phyloP scores from a whole-genome alignment of 2,329 filamentous ascomycete genomes.

The Xylaria sp. region DNA sequence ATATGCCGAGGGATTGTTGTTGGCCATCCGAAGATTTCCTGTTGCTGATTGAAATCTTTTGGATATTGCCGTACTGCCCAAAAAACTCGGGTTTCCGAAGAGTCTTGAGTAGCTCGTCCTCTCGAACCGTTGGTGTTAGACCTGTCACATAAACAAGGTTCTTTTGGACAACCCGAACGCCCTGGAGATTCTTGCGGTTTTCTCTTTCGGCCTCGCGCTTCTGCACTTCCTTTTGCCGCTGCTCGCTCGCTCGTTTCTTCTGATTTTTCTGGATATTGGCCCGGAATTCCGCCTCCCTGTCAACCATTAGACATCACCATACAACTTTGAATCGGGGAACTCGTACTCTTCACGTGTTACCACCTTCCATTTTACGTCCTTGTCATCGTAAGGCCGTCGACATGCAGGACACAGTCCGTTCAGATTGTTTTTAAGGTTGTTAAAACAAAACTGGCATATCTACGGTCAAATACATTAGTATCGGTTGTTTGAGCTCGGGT shows the following conservation, averaged over 20 bases:
- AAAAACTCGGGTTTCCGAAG: slow-evolving; percentile 93
- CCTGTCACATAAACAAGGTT: slow-evolving; percentile 99
- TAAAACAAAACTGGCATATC: slow-evolving; percentile 99
- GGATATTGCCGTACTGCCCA: slow-evolving; percentile 96
- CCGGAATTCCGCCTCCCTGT: slow-evolving; percentile 77
- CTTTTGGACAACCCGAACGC: slow-evolving; percentile 96
- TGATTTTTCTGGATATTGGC: slow-evolving; percentile 88
- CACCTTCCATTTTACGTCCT: slow-evolving; percentile 96
- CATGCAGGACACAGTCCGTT: slow-evolving; percentile 98
- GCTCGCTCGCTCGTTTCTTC: slow-evolving; percentile 85
- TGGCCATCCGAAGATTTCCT: slow-evolving; percentile 80
- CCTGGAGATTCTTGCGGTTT: slow-evolving; percentile 94
- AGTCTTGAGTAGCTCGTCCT: slow-evolving; percentile 91
- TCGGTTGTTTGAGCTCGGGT: slow-evolving; percentile 28
- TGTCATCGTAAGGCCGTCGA: slow-evolving; percentile 93
- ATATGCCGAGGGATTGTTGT: slow-evolving; percentile 92
- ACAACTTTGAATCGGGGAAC: background rate
- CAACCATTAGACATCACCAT: slow-evolving; percentile 43
- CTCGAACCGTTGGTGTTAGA: slow-evolving; percentile 87
- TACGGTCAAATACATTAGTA: slow-evolving; percentile 53
- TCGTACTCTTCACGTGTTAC: slow-evolving; percentile 94
- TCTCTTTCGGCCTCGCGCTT: slow-evolving; percentile 96
- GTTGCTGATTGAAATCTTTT: slow-evolving; percentile 99
- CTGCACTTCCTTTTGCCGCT: slow-evolving; percentile 92
- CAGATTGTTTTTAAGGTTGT: slow-evolving; percentile 98